Evolutionary conservation across 768 basidiomycete species (phyloP), one percentile per base, ranked within the genome.

Genomic region (Krasilnikovozyma curviuscula): DNA sequence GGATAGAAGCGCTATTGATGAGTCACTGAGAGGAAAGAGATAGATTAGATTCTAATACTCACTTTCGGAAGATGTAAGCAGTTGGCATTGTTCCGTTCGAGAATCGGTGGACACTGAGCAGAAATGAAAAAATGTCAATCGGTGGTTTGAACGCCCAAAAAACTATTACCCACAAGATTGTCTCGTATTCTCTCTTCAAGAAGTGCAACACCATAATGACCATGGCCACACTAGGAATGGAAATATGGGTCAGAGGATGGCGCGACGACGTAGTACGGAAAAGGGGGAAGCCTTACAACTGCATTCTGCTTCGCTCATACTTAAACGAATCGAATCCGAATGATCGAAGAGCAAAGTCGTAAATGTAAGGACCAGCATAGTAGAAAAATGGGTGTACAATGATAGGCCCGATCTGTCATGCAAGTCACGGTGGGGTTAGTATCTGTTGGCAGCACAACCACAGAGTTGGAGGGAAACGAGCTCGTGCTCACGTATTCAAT

Each of bases 61-160:
- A 93, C 91, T 98, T 98, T 63, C 79, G 81, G 69, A 91, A 78
- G 30, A 97, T 73, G 61, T 85, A 83, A 50, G 60, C 59, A 49
- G 79, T 65, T 1, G 91, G 93, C 82, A 97, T 91, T 0, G 91
- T 93, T 1, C 77, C 81, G 65, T 86, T 76, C 27, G 88, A 95
- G 71, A 95, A 97, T 10, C 83, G 81, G 63, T 98, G 93, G 1
- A 98, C 75, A 59, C 82, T 84, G 19, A 7, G 16, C 10, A 24
- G 39, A 19, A 38, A n/a, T 21, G 13, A 27, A 40, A 16, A 23
- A 12, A 25, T 19, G 23, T 49, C 3, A 8, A 25, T 21, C 12
- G 29, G 7, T 12, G 7, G 19, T 31, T 13, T 5, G 16, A 18
- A 45, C 18, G 21, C 28, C 7, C 10, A 19, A 25, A 41, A 28